Base-by-base conservation (phyloP, 345 rosid genomes). In the Kernera saxatilis region DNA sequence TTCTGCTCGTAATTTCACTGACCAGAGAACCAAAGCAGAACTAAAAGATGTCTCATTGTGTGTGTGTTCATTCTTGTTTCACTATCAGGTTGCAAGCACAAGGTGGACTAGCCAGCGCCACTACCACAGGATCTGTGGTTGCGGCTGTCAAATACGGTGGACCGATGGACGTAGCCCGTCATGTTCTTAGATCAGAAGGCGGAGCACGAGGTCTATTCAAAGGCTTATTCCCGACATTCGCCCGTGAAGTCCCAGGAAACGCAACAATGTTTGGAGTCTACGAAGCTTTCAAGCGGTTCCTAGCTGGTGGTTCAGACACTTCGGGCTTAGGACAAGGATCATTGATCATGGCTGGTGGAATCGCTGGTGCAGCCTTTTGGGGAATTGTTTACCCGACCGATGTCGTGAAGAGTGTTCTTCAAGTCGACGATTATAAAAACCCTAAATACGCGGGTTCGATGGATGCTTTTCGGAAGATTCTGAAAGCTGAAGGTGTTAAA, bases 311-410 rank as follows among this genome's bases (percentile, higher is more conserved):
- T 18, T 73, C 48, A 51, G 99, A 95, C 74, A 95, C 98, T 39
- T 92, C 98, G 37, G 77, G 85, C 50, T 79, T 92, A 71, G 97
- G 99, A 45, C 86, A 89, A 78, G 99, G 97, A 6, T 85, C 92
- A 6, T 26, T 95, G 68, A 68, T 95, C 9, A 19, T 85, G 71
- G 97, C 99, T 2, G 99, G 99, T 55, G 99, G 99, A 32, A 8
- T 92, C 41, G 97, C 93, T 35, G 99, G 99, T 19, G 99, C 88
- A 22, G 46, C 97, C 0, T 89, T 92, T 77, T 95, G 99, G 99
- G 65, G 32, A 6, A 50, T 77, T 8, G 97, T 95, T 15, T 95
- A 95, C 78, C 99, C 99, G 4, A 87, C 96, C 0, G 99, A 95
- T 77, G 98, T 95, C 0, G 82, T 92, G 64, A 95, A 95, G 84